Base-by-base conservation (phyloP, 495 filamentous ascomycete genomes). In the Aeminium ludgeri region DNA sequence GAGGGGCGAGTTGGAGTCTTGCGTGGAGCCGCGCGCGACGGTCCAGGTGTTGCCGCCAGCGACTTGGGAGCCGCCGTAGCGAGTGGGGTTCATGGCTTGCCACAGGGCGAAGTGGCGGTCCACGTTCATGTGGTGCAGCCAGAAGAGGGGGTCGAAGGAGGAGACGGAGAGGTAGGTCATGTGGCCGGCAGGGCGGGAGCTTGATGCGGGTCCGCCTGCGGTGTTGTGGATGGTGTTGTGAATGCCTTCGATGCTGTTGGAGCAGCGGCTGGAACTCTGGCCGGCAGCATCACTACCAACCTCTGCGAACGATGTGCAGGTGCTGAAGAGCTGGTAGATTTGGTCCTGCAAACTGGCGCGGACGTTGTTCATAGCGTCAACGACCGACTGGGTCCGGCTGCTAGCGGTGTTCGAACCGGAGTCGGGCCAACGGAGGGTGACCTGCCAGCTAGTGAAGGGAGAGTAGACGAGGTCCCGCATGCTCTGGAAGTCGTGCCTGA, bases 41-140 rank as follows among this genome's bases (percentile, higher is more conserved):
- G 45, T 53, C 45, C 45, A 52, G 12, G 42, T 50, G 36, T 44
- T 36, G 36, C 31, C 15, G 8, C 38, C 25, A 27, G 42, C 40
- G n/a, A 34, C 18, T 36, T 50, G 50, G 13, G 52, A 50, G 8
- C 31, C 46, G 19, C 41, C 45, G 34, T 52, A 55, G 10, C 30
- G 30, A 29, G 41, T 46, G 6, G 52, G 52, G 31, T 53, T 36
- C 20, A 47, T 34, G 5, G 36, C 36, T 20, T 53, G 50, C 52
- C 52, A 55, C 41, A 55, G 34, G 40, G 52, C 52, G 32, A 50
- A 50, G 31, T 53, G 39, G 17, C 52, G 49, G 30, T 55, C 52
- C 8, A 55, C 52, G 20, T 55, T 55, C 32, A 30, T 36, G 25
- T 55, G 52, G 30, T 55, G 52, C 10, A 55, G 52, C 49, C 50